A percentile compares a stretch with the other conserved stretches of the same genome.
phyloP scores from a whole-genome alignment of 805 yeast genomes.

The Jamesozyma rosinii region DNA sequence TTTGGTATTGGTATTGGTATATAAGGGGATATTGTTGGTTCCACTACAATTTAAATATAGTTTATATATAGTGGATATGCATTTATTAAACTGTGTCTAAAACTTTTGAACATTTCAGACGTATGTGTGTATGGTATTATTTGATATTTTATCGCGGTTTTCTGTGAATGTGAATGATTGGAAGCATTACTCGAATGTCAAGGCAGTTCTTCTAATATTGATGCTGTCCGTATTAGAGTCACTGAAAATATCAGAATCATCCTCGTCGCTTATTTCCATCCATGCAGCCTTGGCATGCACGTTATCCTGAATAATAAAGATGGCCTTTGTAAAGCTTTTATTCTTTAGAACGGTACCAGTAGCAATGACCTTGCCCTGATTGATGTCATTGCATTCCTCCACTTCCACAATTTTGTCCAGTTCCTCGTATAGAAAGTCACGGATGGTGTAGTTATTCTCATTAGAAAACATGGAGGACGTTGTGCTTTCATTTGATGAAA shows the following conservation, averaged over 20 bases:
- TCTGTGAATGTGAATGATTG: not conserved
- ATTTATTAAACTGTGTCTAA: too few species aligned
- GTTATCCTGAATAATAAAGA: conserved; percentile 5
- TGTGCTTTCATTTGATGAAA: conserved; percentile 3
- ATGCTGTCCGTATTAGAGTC: too few species aligned
- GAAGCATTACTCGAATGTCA: too few species aligned
- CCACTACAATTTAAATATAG: not conserved
- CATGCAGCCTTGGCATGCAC: conserved; percentile 4
- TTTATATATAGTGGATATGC: not conserved
- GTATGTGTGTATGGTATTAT: not conserved
- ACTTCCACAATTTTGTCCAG: conserved; percentile 4
- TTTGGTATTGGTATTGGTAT: not conserved
- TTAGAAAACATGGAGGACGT: conserved; percentile 6
- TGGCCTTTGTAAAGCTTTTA: conserved; percentile 3
- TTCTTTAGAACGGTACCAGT: not conserved
- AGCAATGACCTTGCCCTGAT: not conserved
- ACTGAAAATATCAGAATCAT: not conserved
- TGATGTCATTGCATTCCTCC: not conserved
- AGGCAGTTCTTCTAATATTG: too few species aligned
- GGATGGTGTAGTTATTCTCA: conserved; percentile 11
- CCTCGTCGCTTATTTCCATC: not conserved
- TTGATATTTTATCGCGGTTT: not conserved
- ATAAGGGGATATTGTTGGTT: not conserved
- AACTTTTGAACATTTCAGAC: too few species aligned
- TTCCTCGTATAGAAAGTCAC: conserved; percentile 21